Evolutionary conservation across 2,329 filamentous ascomycete genomes (phyloP), one percentile per base, ranked within the genome.

Genomic region (Neoarthrinium moseri): DNA sequence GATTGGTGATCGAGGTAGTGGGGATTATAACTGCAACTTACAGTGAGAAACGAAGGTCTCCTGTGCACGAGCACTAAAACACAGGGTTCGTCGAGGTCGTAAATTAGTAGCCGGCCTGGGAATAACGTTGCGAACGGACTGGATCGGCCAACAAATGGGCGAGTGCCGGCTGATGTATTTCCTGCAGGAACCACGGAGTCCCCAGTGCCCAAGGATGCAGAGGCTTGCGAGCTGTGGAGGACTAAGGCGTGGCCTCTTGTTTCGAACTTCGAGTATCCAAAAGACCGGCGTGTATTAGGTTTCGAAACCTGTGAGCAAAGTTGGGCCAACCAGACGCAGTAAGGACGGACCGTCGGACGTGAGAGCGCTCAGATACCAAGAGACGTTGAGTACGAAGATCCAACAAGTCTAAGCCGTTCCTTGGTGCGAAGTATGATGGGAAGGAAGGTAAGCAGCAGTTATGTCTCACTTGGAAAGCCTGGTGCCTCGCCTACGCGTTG

Each of bases 241-340:
- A 29, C 21, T 34, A 22, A 37, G 30, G 26, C 40, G 40, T 43
- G 55, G 54, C 51, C 52, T 57, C 55, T 52, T 52, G 59, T 61
- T 63, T 65, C 61, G 59, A 62, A 56, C 56, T 62, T 55, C 53
- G 58, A 58, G 55, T 56, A 56, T 56, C 46, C 40, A 36, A 48
- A 53, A 54, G 50, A 52, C 52, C 53, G 56, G 56, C 54, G 55
- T 59, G 57, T 57, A 49, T 61, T 61, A 60, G 54, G 61, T 60
- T 62, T 61, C 57, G 58, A 58, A 58, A 56, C 56, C 58, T 54
- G 57, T 55, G 54, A 56, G 54, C 58, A 59, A 52, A 58, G 53
- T 57, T 51, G 54, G 50, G 53, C 48, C 54, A 46, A 53, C 46
- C 40, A 48, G 53, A 47, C 42, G 51, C 47, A 51, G 51, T 44